A percentile compares a stretch with the other conserved stretches of the same genome.
Conservation (phyloP, 2,329 filamentous ascomycete genomes). For the Sarocladiaceae sp. region DNA sequence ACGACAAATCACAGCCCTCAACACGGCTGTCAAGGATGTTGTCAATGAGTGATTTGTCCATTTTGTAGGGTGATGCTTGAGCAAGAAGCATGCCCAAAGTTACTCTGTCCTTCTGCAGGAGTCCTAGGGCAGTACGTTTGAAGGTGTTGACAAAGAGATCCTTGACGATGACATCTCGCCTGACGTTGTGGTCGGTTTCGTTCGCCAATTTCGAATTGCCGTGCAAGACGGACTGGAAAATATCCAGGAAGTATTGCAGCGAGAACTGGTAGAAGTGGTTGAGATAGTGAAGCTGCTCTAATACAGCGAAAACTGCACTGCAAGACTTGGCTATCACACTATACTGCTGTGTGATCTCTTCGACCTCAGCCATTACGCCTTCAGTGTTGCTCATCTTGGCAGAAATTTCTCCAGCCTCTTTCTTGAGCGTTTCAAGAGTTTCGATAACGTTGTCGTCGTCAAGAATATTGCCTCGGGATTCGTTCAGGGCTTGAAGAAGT, state of each 20-base stretch:
- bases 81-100: slow-evolving; percentile 93
- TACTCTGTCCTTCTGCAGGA: slow-evolving; percentile 91
- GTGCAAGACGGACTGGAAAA: slow-evolving; percentile 89
- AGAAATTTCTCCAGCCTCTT: slow-evolving; percentile 93
- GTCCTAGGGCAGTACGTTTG: slow-evolving; percentile 85
- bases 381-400: slow-evolving; percentile 95
- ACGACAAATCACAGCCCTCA: slow-evolving; percentile 74
- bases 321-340: slow-evolving; percentile 89
- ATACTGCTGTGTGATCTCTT: slow-evolving; percentile 93
- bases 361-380: slow-evolving; percentile 96
- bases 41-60: slow-evolving; percentile 89
- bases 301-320: slow-evolving; percentile 93
- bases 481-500: slow-evolving; percentile 89
- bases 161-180: slow-evolving; percentile 85
- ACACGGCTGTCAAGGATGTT: slow-evolving; percentile 75
- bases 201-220: slow-evolving; percentile 68
- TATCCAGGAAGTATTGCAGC: slow-evolving; percentile 94
- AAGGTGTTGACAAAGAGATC: slow-evolving; percentile 90
- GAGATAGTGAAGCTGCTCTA: slow-evolving; percentile 95
- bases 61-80: slow-evolving; percentile 91
- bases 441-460: slow-evolving; percentile 98
- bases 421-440: slow-evolving; percentile 95
- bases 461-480: slow-evolving; percentile 94
- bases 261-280: slow-evolving; percentile 99
- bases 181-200: slow-evolving; percentile 70